These are phyloP conservation scores for Xylariaceae sp. DNA, from an alignment of 2,329 filamentous ascomycete genomes.

Conservation along the genomic window DNA sequence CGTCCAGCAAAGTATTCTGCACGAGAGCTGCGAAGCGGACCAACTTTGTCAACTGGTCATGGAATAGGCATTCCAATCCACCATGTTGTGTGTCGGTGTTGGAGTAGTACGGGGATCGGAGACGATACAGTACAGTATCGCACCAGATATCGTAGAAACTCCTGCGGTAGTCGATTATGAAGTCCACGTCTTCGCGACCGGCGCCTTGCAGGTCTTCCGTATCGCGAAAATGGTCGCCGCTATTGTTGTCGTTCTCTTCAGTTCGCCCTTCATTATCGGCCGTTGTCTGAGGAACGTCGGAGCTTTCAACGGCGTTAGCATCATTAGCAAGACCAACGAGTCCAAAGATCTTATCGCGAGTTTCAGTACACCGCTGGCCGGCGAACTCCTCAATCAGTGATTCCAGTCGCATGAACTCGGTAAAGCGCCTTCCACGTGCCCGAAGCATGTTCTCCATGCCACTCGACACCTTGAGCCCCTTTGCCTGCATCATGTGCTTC, in stretches of 20 bases:
- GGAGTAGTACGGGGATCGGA: slow-evolving; percentile 6
- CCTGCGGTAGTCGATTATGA: slow-evolving; percentile 11
- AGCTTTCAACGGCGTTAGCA: not conserved
- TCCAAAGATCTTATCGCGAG: slow-evolving; percentile 8
- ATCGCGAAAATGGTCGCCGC: not conserved
- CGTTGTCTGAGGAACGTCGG: not conserved
- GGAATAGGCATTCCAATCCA: not conserved
- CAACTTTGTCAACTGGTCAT: slow-evolving; percentile 5
- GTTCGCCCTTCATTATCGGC: too few species aligned
- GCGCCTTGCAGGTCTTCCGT: not conserved
- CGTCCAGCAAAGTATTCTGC: slow-evolving; percentile 8
- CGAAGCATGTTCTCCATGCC: slow-evolving; percentile 1
- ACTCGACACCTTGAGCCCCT: not conserved
- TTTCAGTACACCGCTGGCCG: slow-evolving; percentile 3
- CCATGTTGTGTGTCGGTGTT: not conserved
- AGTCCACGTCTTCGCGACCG: not conserved
- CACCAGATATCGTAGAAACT: slow-evolving; percentile 11
- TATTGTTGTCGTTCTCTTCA: not conserved
- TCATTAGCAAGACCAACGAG: slow-evolving; percentile 11
- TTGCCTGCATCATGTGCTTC: not conserved
- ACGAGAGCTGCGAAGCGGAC: slow-evolving; percentile 8
- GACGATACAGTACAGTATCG: slow-evolving; percentile 5
- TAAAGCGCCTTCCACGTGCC: not conserved
- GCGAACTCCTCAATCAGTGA: slow-evolving; percentile 8
- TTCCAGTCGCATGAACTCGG: slow-evolving; percentile 4